Base-by-base conservation (phyloP, 2,329 filamentous ascomycete species). In the Chrysosporium keratinophilum region DNA sequence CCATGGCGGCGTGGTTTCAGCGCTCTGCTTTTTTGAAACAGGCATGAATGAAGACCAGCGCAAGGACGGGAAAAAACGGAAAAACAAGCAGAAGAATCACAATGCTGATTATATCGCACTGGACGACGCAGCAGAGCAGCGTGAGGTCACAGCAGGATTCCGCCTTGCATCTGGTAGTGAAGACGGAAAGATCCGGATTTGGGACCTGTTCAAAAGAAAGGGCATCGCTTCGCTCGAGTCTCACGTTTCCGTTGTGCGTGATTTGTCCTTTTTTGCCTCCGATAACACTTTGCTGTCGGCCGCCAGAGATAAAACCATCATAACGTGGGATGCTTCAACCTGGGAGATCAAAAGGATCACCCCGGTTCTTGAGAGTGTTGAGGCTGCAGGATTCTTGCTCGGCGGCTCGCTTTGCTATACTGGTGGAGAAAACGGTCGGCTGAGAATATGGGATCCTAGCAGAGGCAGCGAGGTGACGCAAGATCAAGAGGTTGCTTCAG, bases 201-300 rank as follows among this genome's bases (percentile, higher is more conserved):
- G 90, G 87, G 87, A 97, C 71, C 72, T 98, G 55, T 83, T 90
- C 70, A 94, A 88, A 72, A 81, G 87, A 54, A 87, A 80, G 59
- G 83, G 84, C 56, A 76, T 88, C 19, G 86, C 87, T 17, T 82
- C 83, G 15, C 75, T 95, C 33, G 89, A 97, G 57, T 93, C 89
- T 0, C 94, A 98, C 66, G 89, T 95, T 19, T 97, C 93, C 9
- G 87, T 97, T 60, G 87, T 98, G n/a, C 84, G 89, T 61, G 83
- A 82, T 50, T 69, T 98, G 48, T 87, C 93, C 62, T 98, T 87
- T 67, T 93, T 87, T 4, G 69, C 81, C 0, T 73, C 83, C 52
- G 81, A 89, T 63, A 82, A 91, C 64, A 75, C 82, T 4, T 74
- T 98, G 31, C 78, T 98, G 1, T 93, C 89, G 4, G 88, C 83